Conservation (phyloP, 1,284 basidiomycete species). For the Ceratobasidium sp. region DNA sequence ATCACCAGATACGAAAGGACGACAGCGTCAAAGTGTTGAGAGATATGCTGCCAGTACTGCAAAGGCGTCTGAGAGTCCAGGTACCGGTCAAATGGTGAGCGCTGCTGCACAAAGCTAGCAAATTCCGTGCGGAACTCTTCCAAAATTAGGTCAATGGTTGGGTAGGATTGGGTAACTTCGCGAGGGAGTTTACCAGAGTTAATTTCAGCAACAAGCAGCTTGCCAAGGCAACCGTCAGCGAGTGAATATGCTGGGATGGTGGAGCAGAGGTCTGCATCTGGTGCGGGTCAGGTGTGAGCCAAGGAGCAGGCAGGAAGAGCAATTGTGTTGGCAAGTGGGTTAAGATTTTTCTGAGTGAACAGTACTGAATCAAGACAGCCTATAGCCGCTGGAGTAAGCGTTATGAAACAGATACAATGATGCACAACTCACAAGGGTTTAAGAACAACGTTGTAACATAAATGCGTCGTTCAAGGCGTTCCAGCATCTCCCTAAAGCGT, state of each 20-base stretch:
- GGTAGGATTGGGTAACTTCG: background rate
- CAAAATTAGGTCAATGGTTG: background rate
- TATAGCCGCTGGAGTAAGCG: background rate
- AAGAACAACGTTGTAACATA: constrained; percentile 39
- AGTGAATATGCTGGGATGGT: background rate
- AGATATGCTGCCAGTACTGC: constrained; percentile 18
- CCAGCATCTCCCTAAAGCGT: constrained; percentile 20
- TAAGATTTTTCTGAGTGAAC: background rate
- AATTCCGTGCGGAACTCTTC: constrained; percentile 20
- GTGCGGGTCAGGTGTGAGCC: no score
- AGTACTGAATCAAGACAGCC: background rate
- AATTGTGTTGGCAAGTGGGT: background rate
- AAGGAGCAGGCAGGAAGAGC: background rate
- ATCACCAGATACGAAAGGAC: constrained; percentile 49
- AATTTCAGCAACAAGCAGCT: background rate
- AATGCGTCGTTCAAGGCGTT: background rate
- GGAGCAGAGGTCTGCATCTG: constrained; percentile 10
- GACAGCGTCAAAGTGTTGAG: constrained; percentile 17
- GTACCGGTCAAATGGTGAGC: constrained; percentile 15
- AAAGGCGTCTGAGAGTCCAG: background rate
- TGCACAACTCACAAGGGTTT: constrained; percentile 20
- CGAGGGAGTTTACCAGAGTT: background rate
- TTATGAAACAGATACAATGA: background rate
- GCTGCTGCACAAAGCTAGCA: constrained; percentile 5
- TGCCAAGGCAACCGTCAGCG: background rate